These are phyloP conservation scores for Acanthamoeba polyphaga DNA, from an alignment of 208 protist genomes.

Conservation along the genomic window DNA sequence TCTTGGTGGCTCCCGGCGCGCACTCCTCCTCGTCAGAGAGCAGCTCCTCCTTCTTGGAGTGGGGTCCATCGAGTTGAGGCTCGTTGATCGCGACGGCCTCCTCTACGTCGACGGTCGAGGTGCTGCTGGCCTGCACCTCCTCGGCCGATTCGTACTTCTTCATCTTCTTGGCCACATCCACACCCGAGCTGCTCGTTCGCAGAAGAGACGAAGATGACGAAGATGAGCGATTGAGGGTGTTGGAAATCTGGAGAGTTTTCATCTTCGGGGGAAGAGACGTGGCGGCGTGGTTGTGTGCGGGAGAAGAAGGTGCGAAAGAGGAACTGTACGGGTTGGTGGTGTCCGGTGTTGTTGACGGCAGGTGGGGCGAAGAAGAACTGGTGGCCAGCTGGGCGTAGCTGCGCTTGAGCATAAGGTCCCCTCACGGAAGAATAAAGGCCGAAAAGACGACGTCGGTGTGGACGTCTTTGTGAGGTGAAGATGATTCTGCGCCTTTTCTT, in stretches of 20 bases:
- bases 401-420: background rate
- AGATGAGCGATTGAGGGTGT: background rate
- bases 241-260: slow-evolving; percentile 30
- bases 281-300: background rate
- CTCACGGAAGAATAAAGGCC: background rate
- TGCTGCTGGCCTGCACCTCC: background rate
- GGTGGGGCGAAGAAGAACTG: slow-evolving; percentile 4
- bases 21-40: slow-evolving; percentile 32
- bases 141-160: slow-evolving; percentile 12
- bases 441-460: background rate
- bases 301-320: background rate
- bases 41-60: background rate
- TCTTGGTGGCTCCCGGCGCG: slow-evolving; percentile 1
- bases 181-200: background rate
- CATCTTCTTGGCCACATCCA: background rate
- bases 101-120: background rate
- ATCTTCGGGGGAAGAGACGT: background rate
- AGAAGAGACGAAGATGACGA: background rate
- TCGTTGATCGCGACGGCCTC: background rate
- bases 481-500: background rate
- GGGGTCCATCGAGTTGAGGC: no score
- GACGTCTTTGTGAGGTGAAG: background rate
- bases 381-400: background rate
- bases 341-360: background rate
- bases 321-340: background rate